Conservation (phyloP, 2,329 filamentous ascomycete genomes). For the Aspergillus texensis region DNA sequence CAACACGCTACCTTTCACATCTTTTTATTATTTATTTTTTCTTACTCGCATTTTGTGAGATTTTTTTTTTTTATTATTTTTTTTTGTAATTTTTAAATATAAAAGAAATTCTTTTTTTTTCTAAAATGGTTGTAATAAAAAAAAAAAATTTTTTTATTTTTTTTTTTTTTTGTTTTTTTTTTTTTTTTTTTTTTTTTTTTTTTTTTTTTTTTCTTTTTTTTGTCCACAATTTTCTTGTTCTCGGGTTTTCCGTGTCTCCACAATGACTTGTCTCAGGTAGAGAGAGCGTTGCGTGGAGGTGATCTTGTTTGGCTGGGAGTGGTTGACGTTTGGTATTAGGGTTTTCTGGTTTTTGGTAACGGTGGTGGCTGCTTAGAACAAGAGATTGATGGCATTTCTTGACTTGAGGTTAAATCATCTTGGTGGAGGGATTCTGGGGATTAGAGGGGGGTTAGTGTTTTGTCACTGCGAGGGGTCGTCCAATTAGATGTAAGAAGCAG, state of each 20-base stretch:
- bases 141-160: too few species aligned
- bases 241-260: slow-evolving; percentile 12
- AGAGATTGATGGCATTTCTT: neutral
- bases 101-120: too few species aligned
- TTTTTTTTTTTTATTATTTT: too few species aligned
- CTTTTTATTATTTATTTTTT: too few species aligned
- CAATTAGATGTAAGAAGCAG: neutral
- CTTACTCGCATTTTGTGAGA: too few species aligned
- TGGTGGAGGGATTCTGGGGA: neutral
- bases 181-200: too few species aligned
- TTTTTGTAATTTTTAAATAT: too few species aligned
- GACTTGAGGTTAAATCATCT: neutral
- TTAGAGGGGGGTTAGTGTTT: neutral
- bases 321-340: neutral
- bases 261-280: slow-evolving; percentile 15
- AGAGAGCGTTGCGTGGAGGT: slow-evolving; percentile 3
- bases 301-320: neutral
- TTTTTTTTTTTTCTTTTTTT: too few species aligned
- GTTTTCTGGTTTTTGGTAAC: neutral
- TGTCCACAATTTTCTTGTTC: slow-evolving; percentile 1
- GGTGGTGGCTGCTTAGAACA: neutral
- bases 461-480: neutral
- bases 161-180: too few species aligned
- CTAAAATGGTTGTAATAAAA: too few species aligned
- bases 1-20: too few species aligned